These are phyloP conservation scores for Gaeumannomyces sp. DNA, from an alignment of 2,329 filamentous ascomycete species.

Conservation along the genomic window DNA sequence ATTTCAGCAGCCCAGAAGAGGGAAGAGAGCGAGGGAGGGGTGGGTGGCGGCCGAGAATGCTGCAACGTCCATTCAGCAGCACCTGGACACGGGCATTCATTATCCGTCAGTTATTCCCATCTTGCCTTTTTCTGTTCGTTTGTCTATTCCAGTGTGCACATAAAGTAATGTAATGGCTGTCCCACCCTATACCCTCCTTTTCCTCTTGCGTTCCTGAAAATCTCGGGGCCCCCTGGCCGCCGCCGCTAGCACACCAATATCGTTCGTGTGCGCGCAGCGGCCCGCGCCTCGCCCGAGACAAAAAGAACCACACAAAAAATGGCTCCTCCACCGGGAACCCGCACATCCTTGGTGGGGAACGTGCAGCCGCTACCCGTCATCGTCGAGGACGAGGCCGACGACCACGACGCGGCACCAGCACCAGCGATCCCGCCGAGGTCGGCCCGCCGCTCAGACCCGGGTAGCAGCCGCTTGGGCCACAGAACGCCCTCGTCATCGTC, in stretches of 20 bases:
- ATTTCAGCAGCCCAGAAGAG: not conserved
- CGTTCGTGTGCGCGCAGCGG: not conserved
- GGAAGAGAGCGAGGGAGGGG: not conserved
- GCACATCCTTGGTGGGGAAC: conserved; percentile 22
- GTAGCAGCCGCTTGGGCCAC: not conserved
- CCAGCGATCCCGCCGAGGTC: conserved; percentile 20
- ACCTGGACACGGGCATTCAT: too few species aligned
- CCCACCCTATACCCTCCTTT: not conserved
- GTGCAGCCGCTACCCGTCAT: conserved; percentile 30
- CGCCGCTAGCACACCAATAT: too few species aligned
- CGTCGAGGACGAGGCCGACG: conserved; percentile 27
- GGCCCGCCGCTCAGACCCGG: conserved; percentile 13
- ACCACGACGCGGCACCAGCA: conserved; percentile 22
- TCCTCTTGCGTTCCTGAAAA: not conserved
- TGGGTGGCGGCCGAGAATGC: not conserved
- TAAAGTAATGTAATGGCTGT: not conserved
- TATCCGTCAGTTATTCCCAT: too few species aligned
- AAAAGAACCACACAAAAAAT: not conserved
- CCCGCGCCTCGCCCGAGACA: not conserved
- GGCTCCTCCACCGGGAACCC: not conserved
- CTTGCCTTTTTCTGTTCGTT: not conserved
- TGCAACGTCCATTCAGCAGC: not conserved
- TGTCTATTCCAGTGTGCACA: not conserved
- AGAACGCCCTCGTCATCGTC: conserved; percentile 11
- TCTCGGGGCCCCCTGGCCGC: not conserved